Percentiles rank a stretch among this genome's conserved stretches.
Conservation (phyloP, 2,329 filamentous ascomycete genomes). For the Tolypocladium amazonense region DNA sequence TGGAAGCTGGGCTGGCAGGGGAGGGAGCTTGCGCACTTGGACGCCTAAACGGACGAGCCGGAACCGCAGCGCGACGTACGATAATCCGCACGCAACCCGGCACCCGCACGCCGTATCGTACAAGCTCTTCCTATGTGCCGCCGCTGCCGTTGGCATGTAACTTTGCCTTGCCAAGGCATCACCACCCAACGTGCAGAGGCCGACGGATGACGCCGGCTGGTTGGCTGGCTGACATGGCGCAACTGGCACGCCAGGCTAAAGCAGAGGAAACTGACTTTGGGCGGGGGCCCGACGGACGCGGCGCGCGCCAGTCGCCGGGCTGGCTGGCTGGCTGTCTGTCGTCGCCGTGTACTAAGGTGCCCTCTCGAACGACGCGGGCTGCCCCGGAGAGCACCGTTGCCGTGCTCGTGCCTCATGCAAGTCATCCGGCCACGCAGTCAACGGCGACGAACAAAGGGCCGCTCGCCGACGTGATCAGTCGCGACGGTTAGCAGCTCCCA, state of each 20-base stretch:
- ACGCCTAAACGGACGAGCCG: background rate
- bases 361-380: background rate
- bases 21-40: background rate
- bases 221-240: conserved; percentile 23
- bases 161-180: background rate
- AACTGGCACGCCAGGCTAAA: conserved; percentile 3
- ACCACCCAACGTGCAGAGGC: conserved; percentile 2
- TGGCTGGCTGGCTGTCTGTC: too few relatives aligned
- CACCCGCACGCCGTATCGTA: background rate
- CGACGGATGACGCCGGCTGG: conserved; percentile 21
- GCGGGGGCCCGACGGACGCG: background rate
- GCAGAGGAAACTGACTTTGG: background rate
- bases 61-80: background rate
- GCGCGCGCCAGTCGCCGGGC: background rate
- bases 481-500: background rate
- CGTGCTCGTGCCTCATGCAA: background rate
- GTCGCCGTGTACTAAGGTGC: too few relatives aligned
- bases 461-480: background rate
- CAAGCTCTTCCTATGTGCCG: background rate
- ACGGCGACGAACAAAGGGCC: background rate
- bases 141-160: background rate
- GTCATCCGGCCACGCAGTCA: background rate
- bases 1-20: background rate
- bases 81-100: background rate
- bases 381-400: background rate